Evolutionary conservation across 345 rosid genomes (phyloP).

Genomic region (Lepidium sativum): DNA sequence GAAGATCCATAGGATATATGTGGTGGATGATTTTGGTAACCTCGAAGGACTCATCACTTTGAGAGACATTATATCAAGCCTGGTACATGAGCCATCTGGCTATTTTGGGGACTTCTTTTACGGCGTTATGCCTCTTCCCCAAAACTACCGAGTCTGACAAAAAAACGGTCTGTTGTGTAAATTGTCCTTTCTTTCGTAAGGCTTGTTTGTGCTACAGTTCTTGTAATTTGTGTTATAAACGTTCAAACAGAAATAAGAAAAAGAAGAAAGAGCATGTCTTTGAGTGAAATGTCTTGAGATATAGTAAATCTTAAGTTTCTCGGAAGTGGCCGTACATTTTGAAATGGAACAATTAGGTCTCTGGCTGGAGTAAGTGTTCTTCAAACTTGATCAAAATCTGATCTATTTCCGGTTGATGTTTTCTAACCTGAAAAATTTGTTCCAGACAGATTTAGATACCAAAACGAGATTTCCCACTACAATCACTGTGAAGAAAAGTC

Average conservation of each 20-base stretch:
- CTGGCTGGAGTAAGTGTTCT: conserved; percentile 26
- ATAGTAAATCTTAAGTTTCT: neutral
- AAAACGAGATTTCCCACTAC: neutral
- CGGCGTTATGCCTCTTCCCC: conserved; percentile 72
- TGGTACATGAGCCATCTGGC: conserved; percentile 91
- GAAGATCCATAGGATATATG: conserved; percentile 73
- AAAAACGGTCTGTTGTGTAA: neutral
- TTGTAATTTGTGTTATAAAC: conserved; percentile 26
- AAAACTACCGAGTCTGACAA: conserved; percentile 58
- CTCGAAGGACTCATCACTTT: conserved; percentile 89
- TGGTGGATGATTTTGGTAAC: conserved; percentile 70
- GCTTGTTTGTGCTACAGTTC: conserved; percentile 21
- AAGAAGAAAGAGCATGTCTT: conserved; percentile 6
- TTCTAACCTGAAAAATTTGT: conserved; percentile 46
- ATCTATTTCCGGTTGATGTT: conserved; percentile 64
- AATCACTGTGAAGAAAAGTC: neutral
- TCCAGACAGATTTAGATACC: neutral
- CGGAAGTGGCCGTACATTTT: neutral
- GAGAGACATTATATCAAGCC: conserved; percentile 81
- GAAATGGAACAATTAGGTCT: neutral
- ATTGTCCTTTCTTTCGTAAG: conserved; percentile 5
- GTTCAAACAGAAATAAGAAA: conserved; percentile 27
- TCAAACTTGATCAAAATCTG: conserved; percentile 56
- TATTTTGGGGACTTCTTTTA: conserved; percentile 98
- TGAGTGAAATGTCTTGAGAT: conserved; percentile 7